A percentile compares a stretch with the other conserved stretches of the same genome.
These are phyloP conservation scores for Porogramme epimiltina DNA, from an alignment of 1,284 basidiomycete species.

Conservation along the genomic window DNA sequence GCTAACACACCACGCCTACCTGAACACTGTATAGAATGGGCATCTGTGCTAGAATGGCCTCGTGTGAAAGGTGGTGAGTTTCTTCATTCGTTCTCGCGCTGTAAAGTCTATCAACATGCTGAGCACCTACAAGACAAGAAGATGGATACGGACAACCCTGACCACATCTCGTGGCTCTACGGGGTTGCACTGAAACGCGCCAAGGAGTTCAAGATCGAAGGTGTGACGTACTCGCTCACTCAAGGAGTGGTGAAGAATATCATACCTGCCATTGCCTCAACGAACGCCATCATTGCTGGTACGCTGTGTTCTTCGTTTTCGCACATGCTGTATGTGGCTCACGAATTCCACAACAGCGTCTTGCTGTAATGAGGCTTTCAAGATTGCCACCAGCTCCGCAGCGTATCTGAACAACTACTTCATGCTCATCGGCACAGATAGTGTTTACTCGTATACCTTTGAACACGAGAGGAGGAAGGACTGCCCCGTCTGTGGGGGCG, in stretches of 20 bases:
- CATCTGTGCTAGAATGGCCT: conserved; percentile 99
- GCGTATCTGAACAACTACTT: conserved; percentile 98
- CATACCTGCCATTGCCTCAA: conserved; percentile 97
- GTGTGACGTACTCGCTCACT: conserved; percentile 96
- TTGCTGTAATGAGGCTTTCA: conserved; percentile 99
- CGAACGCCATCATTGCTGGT: conserved; percentile 96
- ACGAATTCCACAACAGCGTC: conserved; percentile 59
- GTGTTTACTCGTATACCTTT: conserved; percentile 97
- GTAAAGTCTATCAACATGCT: too few relatives aligned
- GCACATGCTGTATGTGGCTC: not conserved
- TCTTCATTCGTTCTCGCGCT: not conserved
- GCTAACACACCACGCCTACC: conserved; percentile 98
- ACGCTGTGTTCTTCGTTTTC: conserved; percentile 17
- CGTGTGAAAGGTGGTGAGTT: conserved; percentile 81
- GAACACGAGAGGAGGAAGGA: conserved; percentile 91
- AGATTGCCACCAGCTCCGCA: conserved; percentile 94
- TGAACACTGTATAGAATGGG: conserved; percentile 99
- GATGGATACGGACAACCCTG: conserved; percentile 94
- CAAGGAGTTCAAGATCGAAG: conserved; percentile 93
- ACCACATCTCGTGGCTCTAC: conserved; percentile 96
- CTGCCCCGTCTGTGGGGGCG: conserved; percentile 97
- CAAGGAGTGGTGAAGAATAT: conserved; percentile 99
- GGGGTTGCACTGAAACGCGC: conserved; percentile 81
- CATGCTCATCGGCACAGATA: conserved; percentile 95
- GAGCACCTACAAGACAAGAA: conserved; percentile 74